phyloP scores from a whole-genome alignment of 345 rosid species.

The Hirschfeldia incana region DNA sequence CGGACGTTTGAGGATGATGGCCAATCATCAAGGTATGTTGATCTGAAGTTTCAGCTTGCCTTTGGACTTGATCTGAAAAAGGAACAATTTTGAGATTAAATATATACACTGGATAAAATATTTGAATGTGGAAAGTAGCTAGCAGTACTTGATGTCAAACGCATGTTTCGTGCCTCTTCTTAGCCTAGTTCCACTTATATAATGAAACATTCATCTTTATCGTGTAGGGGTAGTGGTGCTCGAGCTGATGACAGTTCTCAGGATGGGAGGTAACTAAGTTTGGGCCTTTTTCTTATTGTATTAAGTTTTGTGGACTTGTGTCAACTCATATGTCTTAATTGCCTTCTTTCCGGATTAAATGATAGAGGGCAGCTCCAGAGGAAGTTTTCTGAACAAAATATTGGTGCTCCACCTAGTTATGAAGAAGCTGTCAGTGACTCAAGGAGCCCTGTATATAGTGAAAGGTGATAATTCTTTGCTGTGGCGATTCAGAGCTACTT shows the following conservation, averaged over 20 bases:
- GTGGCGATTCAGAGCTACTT: constrained; percentile 17
- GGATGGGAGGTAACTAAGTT: constrained; percentile 61
- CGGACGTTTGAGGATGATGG: constrained; percentile 66
- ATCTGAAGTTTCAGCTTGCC: background rate
- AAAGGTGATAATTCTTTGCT: constrained; percentile 57
- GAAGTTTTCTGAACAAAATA: constrained; percentile 81
- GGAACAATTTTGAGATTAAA: constrained; percentile 3
- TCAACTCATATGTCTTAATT: constrained; percentile 1
- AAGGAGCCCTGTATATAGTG: constrained; percentile 69
- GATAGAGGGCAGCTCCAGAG: constrained; percentile 60
- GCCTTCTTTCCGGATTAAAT: constrained; percentile 19
- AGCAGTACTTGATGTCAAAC: background rate
- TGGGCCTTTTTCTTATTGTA: background rate
- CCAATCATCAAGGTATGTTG: constrained; percentile 60
- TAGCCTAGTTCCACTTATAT: background rate
- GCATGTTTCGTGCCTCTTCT: background rate
- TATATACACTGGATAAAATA: background rate
- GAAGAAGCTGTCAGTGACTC: constrained; percentile 75
- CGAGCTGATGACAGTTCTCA: constrained; percentile 65
- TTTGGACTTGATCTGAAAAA: background rate
- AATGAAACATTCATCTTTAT: constrained; percentile 22
- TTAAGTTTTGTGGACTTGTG: background rate
- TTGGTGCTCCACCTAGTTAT: constrained; percentile 85
- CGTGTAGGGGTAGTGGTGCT: constrained; percentile 64
- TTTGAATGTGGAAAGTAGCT: background rate